These are phyloP conservation scores for Hymenoscyphus albidus DNA, from an alignment of 2,329 filamentous ascomycete species.

Conservation along the genomic window DNA sequence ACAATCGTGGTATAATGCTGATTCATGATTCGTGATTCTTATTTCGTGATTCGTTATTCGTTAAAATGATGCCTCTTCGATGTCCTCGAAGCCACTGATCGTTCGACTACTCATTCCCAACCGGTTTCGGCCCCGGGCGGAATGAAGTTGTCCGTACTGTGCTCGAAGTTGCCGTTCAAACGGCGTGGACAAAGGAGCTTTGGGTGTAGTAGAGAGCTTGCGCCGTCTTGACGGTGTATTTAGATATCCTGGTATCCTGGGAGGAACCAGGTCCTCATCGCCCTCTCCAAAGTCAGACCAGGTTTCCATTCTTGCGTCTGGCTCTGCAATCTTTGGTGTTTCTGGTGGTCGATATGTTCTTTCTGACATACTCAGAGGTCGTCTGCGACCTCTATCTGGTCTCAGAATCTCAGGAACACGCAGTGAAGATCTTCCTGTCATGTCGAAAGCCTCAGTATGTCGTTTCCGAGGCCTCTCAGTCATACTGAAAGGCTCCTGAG, in stretches of 20 bases:
- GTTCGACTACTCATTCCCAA: conserved; percentile 23
- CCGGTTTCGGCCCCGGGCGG: conserved; percentile 17
- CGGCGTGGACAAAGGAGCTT: conserved; percentile 42
- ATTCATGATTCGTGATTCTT: not conserved
- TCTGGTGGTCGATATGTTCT: conserved; percentile 20
- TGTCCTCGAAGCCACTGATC: conserved; percentile 30
- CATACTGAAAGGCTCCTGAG: too few relatives aligned
- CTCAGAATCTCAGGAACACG: too few relatives aligned
- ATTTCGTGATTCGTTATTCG: conserved; percentile 20
- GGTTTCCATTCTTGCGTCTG: conserved; percentile 23
- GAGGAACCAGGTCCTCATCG: conserved; percentile 21
- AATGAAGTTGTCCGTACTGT: conserved; percentile 24
- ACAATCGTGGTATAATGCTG: conserved; percentile 7
- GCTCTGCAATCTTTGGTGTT: conserved; percentile 9
- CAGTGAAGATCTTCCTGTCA: too few relatives aligned
- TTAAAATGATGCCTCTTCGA: conserved; percentile 21
- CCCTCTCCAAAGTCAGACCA: conserved; percentile 34
- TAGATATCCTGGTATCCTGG: conserved; percentile 25
- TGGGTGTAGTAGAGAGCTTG: conserved; percentile 42
- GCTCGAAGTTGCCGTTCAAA: conserved; percentile 38
- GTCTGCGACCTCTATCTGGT: too few relatives aligned
- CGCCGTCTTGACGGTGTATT: conserved; percentile 39
- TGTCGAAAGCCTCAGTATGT: too few relatives aligned
- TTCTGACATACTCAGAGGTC: too few relatives aligned
- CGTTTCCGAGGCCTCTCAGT: not conserved